These are phyloP conservation scores for Boletus sensibilis DNA, from an alignment of 768 basidiomycete species.

Conservation along the genomic window DNA sequence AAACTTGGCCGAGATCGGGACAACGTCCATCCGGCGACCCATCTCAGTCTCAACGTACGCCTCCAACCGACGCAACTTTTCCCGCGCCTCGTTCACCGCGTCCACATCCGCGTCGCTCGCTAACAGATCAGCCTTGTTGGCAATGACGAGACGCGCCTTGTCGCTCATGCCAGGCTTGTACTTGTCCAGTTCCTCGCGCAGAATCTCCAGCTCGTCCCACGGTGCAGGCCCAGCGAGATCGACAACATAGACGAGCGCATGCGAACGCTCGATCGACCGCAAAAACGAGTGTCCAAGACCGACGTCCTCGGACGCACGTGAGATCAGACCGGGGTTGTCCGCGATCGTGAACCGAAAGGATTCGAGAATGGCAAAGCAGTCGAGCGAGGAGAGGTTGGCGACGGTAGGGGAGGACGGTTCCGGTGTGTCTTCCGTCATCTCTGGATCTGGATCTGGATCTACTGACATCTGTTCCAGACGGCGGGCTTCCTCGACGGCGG, in stretches of 20 bases:
- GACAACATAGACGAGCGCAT: conserved; percentile 88
- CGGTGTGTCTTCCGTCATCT: neutral
- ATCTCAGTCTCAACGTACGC: conserved; percentile 53
- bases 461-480: conserved; percentile 36
- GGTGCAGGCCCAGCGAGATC: conserved; percentile 77
- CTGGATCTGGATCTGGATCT: conserved; percentile 31
- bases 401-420: neutral
- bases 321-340: conserved; percentile 94
- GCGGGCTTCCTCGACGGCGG: conserved; percentile 50
- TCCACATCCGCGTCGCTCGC: conserved; percentile 45
- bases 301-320: conserved; percentile 80
- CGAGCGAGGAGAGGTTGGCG: conserved; percentile 21
- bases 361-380: conserved; percentile 64
- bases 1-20: conserved; percentile 84
- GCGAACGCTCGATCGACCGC: conserved; percentile 88
- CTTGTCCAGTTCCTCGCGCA: conserved; percentile 81
- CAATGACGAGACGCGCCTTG: conserved; percentile 78
- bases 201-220: conserved; percentile 69
- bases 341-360: conserved; percentile 90
- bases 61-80: conserved; percentile 57
- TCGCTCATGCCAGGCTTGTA: conserved; percentile 76
- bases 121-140: conserved; percentile 93
- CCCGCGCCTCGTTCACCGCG: conserved; percentile 51
- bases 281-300: conserved; percentile 95
- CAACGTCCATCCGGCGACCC: conserved; percentile 55